Conservation (phyloP, 305 asterid genomes). For the Stenogyne calaminthoides region DNA sequence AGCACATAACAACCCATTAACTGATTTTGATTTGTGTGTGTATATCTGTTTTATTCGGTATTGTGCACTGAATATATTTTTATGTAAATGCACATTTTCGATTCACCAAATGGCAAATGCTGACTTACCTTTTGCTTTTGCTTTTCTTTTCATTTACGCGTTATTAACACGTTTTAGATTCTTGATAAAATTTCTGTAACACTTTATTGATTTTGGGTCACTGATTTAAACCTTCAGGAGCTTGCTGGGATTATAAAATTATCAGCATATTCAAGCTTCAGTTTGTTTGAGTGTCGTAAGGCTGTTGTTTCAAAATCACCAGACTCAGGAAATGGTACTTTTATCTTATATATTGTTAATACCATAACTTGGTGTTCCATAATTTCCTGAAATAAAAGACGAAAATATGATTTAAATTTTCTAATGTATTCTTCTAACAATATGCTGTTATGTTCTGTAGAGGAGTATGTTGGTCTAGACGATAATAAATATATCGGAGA, state of each 20-base stretch:
- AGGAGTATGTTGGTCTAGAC: slow-evolving; percentile 89
- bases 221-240: slow-evolving; percentile 57
- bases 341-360: neutral
- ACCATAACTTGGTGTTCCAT: slow-evolving; percentile 16
- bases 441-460: slow-evolving; percentile 41
- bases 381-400: slow-evolving; percentile 9
- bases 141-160: slow-evolving; percentile 16
- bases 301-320: slow-evolving; percentile 91
- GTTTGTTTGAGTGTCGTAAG: slow-evolving; percentile 92
- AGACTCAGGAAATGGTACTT: slow-evolving; percentile 84
- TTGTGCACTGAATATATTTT: neutral
- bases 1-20: neutral
- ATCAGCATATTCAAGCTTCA: slow-evolving; percentile 85
- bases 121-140: neutral
- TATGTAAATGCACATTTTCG: slow-evolving; percentile 5
- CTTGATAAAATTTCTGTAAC: neutral
- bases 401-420: slow-evolving; percentile 14
- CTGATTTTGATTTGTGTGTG: neutral
- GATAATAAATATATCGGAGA: slow-evolving; percentile 96
- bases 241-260: slow-evolving; percentile 92
- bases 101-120: slow-evolving; percentile 19
- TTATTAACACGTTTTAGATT: slow-evolving; percentile 3
- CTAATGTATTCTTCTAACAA: slow-evolving; percentile 21
- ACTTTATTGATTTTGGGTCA: slow-evolving; percentile 23
- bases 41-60: neutral